phyloP scores from a whole-genome alignment of 805 yeast species.

The Candida dajiaensis region DNA sequence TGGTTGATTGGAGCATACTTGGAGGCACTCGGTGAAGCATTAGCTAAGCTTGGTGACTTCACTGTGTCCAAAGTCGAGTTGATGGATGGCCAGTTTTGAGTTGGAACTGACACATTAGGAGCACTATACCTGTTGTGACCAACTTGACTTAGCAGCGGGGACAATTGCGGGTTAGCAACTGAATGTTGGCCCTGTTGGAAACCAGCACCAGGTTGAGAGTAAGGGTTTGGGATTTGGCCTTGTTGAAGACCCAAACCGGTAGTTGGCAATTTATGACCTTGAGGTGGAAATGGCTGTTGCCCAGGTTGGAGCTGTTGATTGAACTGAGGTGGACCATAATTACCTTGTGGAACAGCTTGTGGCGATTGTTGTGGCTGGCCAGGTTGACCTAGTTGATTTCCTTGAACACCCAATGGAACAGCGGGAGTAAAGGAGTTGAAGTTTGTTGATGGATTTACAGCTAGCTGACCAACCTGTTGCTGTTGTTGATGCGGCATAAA shows the following conservation, averaged over 20 bases:
- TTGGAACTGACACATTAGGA: neutral
- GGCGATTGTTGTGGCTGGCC: neutral
- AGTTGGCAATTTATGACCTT: neutral
- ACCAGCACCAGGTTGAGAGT: neutral
- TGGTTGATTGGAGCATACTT: constrained; percentile 36
- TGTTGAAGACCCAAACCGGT: neutral
- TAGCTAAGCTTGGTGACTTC: constrained; percentile 11
- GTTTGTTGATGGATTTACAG: neutral
- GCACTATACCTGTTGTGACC: neutral
- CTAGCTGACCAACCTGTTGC: neutral
- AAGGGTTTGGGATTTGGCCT: constrained; percentile 3
- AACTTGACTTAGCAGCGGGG: constrained; percentile 8
- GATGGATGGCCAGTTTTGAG: neutral
- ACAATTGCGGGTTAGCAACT: constrained; percentile 4
- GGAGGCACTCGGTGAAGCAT: constrained; percentile 21
- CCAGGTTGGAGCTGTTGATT: neutral
- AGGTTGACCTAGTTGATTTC: neutral
- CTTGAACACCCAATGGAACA: neutral
- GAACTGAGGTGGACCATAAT: neutral
- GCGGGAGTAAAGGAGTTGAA: neutral
- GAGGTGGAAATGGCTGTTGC: neutral
- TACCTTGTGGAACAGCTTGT: neutral
- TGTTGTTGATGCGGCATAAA: constrained; percentile 4
- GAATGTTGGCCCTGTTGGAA: neutral
- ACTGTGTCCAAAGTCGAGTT: neutral